A percentile compares a stretch with the other conserved stretches of the same genome.
Evolutionary conservation across 768 basidiomycete genomes (phyloP).

Genomic region (Cystofilobasidium ferigula): DNA sequence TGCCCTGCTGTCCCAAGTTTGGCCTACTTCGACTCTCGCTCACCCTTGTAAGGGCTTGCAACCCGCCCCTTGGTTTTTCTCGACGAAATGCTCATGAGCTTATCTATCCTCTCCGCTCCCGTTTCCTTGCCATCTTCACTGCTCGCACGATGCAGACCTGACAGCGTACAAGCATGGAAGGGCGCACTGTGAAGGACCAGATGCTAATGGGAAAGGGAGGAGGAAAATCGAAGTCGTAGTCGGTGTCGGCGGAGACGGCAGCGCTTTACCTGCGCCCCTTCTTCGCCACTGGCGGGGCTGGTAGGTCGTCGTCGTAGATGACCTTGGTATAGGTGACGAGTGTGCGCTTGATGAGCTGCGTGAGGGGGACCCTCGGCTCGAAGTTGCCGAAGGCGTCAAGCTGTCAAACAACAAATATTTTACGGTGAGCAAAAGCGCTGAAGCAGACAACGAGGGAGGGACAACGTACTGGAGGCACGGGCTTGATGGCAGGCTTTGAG

Average conservation of each 20-base stretch:
- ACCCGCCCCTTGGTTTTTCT: too few relatives aligned
- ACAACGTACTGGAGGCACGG: background rate
- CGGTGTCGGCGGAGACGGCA: too few relatives aligned
- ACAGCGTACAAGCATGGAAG: too few relatives aligned
- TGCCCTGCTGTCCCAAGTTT: too few relatives aligned
- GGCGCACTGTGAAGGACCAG: too few relatives aligned
- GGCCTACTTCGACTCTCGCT: too few relatives aligned
- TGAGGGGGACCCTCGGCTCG: constrained; percentile 6
- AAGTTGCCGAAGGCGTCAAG: background rate
- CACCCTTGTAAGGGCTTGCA: too few relatives aligned
- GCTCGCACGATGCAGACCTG: too few relatives aligned
- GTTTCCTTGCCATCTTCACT: too few relatives aligned
- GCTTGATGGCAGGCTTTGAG: background rate
- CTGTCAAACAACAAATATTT: background rate
- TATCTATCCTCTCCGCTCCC: too few relatives aligned
- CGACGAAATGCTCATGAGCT: too few relatives aligned
- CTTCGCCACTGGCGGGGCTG: background rate
- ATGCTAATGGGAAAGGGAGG: background rate
- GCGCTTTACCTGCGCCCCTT: constrained; percentile 5
- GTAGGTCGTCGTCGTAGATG: constrained; percentile 24
- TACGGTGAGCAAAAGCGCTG: background rate
- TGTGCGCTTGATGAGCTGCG: constrained; percentile 19
- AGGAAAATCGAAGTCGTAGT: background rate
- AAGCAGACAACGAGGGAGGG: background rate
- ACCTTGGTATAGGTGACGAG: constrained; percentile 20